These are phyloP conservation scores for Pluteus cervinus DNA, from an alignment of 768 basidiomycete species.

Conservation along the genomic window DNA sequence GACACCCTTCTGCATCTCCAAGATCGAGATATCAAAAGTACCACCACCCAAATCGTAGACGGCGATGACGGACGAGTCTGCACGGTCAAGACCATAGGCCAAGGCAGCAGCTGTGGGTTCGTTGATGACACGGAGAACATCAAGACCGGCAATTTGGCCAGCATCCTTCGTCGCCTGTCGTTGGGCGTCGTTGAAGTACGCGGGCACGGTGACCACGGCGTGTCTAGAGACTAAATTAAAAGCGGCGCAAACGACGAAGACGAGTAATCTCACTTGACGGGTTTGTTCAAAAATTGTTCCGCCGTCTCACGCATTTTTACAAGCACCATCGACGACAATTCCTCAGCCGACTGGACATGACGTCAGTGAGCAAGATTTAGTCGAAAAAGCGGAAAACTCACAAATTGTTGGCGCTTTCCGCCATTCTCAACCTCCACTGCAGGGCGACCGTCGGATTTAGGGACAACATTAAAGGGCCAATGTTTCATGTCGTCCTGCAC, in stretches of 20 bases:
- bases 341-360: conserved; percentile 64
- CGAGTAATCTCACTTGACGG: conserved; percentile 71
- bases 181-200: conserved; percentile 99
- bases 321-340: conserved; percentile 83
- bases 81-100: conserved; percentile 92
- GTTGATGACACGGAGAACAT: conserved; percentile 97
- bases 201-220: conserved; percentile 92
- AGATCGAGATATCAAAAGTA: conserved; percentile 98
- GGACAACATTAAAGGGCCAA: conserved; percentile 81
- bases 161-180: conserved; percentile 98
- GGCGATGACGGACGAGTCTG: conserved; percentile 82
- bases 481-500: conserved; percentile 87
- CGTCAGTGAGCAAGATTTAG: conserved; percentile 7
- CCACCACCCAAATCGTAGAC: conserved; percentile 99
- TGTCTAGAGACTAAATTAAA: conserved; percentile 39
- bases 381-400: conserved; percentile 30
- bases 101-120: conserved; percentile 98
- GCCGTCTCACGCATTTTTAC: conserved; percentile 96
- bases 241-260: neutral
- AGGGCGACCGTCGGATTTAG: conserved; percentile 68
- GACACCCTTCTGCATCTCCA: conserved; percentile 99
- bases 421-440: conserved; percentile 82
- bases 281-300: conserved; percentile 88
- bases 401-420: conserved; percentile 76
- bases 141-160: conserved; percentile 94